Evolutionary conservation across 345 rosid species (phyloP).

Genomic region (Angophora floribunda): DNA sequence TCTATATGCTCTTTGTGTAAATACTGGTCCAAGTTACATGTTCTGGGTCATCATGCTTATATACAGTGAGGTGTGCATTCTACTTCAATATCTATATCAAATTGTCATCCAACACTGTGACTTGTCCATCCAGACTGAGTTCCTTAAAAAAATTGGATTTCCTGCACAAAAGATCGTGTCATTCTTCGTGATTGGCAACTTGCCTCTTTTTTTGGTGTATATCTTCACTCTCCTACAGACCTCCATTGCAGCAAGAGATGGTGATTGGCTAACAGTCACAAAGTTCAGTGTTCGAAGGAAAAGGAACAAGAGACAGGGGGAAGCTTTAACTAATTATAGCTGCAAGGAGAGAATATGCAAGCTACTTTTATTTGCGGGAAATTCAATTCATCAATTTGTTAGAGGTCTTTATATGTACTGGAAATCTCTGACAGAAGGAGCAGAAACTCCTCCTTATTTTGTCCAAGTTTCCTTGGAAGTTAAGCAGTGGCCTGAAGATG

Average conservation of each 20-base stretch:
- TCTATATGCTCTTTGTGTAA: conserved; percentile 26
- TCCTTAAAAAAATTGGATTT: conserved; percentile 29
- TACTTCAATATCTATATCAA: conserved; percentile 31
- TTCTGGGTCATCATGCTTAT: conserved; percentile 36
- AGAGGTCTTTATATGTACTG: conserved; percentile 17
- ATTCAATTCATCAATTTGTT: background rate
- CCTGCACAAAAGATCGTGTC: conserved; percentile 21
- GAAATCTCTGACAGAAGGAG: conserved; percentile 27
- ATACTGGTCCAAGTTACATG: conserved; percentile 20
- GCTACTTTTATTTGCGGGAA: background rate
- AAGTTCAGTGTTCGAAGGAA: conserved; percentile 1
- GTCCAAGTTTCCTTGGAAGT: conserved; percentile 37
- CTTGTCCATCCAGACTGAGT: conserved; percentile 1
- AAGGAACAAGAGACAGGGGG: background rate
- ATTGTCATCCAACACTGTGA: conserved; percentile 29
- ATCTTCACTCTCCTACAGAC: conserved; percentile 30
- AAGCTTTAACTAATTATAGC: background rate
- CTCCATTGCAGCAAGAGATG: conserved; percentile 17
- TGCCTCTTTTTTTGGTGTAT: conserved; percentile 31
- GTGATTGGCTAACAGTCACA: conserved; percentile 8
- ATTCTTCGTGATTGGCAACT: conserved; percentile 20
- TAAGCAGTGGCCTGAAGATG: conserved; percentile 31
- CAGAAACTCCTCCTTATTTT: conserved; percentile 35
- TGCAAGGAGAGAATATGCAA: background rate
- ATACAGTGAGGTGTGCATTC: conserved; percentile 25